Base-by-base conservation (phyloP, 202 grass and related monocot species). In the Schoenoplectus triqueter region DNA sequence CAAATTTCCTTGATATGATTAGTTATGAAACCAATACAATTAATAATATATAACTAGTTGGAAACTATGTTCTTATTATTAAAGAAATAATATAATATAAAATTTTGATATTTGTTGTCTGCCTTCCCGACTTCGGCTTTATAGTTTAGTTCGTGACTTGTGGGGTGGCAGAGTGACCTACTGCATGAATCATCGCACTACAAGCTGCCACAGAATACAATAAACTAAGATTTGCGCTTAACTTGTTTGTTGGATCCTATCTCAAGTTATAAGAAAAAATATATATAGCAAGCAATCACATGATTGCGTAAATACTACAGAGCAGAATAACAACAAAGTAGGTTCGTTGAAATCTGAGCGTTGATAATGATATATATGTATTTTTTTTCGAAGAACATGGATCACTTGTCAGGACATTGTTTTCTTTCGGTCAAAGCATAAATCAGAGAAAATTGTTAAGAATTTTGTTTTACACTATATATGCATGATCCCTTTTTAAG, bases 281-380 rank as follows among this genome's bases (percentile, higher is more conserved):
- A 31, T 47, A 47, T 47, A 61, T 15, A 64, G 6, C 22, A 39
- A 50, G 6, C 62, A 51, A 18, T 68, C 65, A 83, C 48, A 70
- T 83, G 81, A 83, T 83, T 83, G 81, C 21, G 66, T 70, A 49
- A 83, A 69, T 41, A 59, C 47, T 69, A 14, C 66, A 52, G 10
- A 69, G 47, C 41, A 56, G 48, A 66, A 83, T 68, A 67, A 69
- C 66, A 71, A 83, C 80, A 83, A 83, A 70, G 46, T 59, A 19
- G 69, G 66, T 41, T 83, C 65, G 21, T 65, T 51, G 46, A 31
- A 39, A 83, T 70, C 20, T 83, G 61, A 10, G 64, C 56, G 18
- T 66, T 10, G 66, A 57, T 69, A 73, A 45, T 73, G 2, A 20
- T 50, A 50, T 49, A 50, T 7, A 50, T 72, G 1, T 20, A 73